Evolutionary conservation across 352 stramenopile genomes (phyloP).

Genomic region (Phytophthora pinifolia): DNA sequence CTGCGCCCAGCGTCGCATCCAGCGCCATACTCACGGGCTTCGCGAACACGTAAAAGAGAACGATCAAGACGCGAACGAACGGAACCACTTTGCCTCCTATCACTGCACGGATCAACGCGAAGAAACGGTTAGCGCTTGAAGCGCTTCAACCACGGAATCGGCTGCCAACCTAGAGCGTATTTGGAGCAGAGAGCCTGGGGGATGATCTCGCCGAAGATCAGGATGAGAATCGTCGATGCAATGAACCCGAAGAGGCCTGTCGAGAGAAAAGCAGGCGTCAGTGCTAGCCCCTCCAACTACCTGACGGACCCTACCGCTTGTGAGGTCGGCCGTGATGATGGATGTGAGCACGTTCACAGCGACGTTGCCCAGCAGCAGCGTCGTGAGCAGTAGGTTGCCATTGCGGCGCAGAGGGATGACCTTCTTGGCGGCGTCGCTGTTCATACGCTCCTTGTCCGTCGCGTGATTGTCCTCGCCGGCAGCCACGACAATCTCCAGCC

Average conservation of each 20-base stretch:
- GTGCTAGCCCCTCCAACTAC: background rate
- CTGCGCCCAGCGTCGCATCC: constrained; percentile 91
- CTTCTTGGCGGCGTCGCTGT: constrained; percentile 59
- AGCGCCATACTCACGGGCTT: constrained; percentile 93
- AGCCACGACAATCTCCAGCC: constrained; percentile 96
- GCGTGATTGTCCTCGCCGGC: constrained; percentile 85
- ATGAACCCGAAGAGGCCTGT: constrained; percentile 90
- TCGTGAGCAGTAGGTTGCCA: constrained; percentile 97
- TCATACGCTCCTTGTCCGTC: constrained; percentile 61
- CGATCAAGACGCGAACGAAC: constrained; percentile 93
- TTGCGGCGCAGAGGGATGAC: constrained; percentile 92
- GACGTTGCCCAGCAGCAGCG: constrained; percentile 98
- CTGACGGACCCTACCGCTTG: constrained; percentile 36
- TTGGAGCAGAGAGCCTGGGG: constrained; percentile 93
- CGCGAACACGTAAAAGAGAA: constrained; percentile 93
- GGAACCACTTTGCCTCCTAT: constrained; percentile 80
- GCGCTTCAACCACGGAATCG: constrained; percentile 14
- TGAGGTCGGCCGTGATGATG: constrained; percentile 95
- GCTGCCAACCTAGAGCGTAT: constrained; percentile 89
- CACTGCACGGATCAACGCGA: constrained; percentile 27
- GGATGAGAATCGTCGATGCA: constrained; percentile 93
- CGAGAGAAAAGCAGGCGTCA: background rate
- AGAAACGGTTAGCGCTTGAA: too few species aligned
- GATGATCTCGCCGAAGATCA: constrained; percentile 96
- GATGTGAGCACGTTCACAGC: constrained; percentile 96